A percentile compares a stretch with the other conserved stretches of the same genome.
These are phyloP conservation scores for Wilhelminamyces savonicus DNA, from an alignment of 805 yeast species.

Conservation along the genomic window DNA sequence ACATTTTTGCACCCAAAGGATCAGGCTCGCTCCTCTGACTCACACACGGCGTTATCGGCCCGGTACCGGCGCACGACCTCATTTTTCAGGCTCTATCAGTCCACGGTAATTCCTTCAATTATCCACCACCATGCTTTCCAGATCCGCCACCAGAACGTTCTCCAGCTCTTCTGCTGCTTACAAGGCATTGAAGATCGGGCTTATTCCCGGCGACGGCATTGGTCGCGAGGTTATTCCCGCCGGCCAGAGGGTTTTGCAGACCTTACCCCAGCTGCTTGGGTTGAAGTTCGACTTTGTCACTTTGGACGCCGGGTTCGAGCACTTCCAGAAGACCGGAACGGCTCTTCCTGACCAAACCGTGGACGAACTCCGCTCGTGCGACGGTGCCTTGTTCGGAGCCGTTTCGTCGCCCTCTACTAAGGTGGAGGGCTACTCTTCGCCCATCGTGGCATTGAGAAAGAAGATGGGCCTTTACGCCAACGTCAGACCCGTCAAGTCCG, in stretches of 20 bases:
- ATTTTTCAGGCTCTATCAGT: too few relatives aligned
- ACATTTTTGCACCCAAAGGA: too few relatives aligned
- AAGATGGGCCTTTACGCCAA: conserved; percentile 92
- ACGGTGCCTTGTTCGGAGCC: conserved; percentile 97
- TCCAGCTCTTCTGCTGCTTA: conserved; percentile 24
- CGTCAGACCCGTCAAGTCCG: conserved; percentile 96
- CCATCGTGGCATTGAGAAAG: conserved; percentile 97
- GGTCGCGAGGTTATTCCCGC: conserved; percentile 98
- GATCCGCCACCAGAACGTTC: too few relatives aligned
- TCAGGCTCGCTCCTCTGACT: too few relatives aligned
- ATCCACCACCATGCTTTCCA: too few relatives aligned
- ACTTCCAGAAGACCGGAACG: conserved; percentile 88
- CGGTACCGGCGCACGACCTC: too few relatives aligned
- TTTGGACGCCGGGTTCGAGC: conserved; percentile 91
- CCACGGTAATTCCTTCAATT: too few relatives aligned
- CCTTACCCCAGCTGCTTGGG: conserved; percentile 68
- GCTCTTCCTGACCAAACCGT: conserved; percentile 95
- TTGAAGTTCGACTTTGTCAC: conserved; percentile 81
- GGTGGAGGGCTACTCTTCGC: conserved; percentile 96
- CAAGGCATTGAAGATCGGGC: conserved; percentile 42
- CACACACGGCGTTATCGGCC: too few relatives aligned
- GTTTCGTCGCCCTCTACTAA: conserved; percentile 92
- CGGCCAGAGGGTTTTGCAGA: conserved; percentile 81
- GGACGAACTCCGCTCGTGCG: conserved; percentile 73
- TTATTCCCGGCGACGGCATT: conserved; percentile 98